Evolutionary conservation across 2,329 filamentous ascomycete species (phyloP).

Genomic region (Aspergillus pseudoviridinutans): DNA sequence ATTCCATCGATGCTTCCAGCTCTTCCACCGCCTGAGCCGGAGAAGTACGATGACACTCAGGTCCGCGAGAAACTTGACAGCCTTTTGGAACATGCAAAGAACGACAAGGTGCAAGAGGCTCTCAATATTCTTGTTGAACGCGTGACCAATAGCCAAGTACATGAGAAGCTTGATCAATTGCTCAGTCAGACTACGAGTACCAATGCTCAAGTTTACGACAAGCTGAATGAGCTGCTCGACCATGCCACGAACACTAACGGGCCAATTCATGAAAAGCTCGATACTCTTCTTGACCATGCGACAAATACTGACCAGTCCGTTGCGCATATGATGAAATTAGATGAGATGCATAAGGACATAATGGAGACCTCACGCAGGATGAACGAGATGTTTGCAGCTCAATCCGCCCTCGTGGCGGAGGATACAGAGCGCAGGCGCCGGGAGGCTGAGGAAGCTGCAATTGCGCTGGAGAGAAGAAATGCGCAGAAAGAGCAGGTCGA

Average conservation of each 20-base stretch:
- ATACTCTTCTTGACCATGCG: constrained; percentile 47
- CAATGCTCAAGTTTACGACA: constrained; percentile 52
- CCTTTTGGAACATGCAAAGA: constrained; percentile 39
- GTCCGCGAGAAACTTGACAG: constrained; percentile 58
- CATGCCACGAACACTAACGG: constrained; percentile 27
- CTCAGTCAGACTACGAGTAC: constrained; percentile 29
- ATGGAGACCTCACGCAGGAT: constrained; percentile 79
- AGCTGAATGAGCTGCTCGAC: constrained; percentile 48
- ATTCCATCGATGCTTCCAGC: constrained; percentile 57
- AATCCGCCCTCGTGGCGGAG: constrained; percentile 55
- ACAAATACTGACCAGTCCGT: constrained; percentile 66
- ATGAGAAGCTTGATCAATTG: constrained; percentile 55
- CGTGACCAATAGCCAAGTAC: constrained; percentile 50
- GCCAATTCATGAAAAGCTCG: constrained; percentile 33
- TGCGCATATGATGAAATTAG: constrained; percentile 73
- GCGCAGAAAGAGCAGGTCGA: constrained; percentile 63
- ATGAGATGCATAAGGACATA: constrained; percentile 85
- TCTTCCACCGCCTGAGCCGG: constrained; percentile 42
- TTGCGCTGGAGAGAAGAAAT: constrained; percentile 74
- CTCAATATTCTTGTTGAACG: constrained; percentile 46
- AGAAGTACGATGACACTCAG: constrained; percentile 60
- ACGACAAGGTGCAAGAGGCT: constrained; percentile 57
- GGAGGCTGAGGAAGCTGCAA: constrained; percentile 71
- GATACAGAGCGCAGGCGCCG: constrained; percentile 76
- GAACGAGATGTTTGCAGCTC: constrained; percentile 58